phyloP scores from a whole-genome alignment of 352 stramenopile species.

The Lagenidium giganteum region DNA sequence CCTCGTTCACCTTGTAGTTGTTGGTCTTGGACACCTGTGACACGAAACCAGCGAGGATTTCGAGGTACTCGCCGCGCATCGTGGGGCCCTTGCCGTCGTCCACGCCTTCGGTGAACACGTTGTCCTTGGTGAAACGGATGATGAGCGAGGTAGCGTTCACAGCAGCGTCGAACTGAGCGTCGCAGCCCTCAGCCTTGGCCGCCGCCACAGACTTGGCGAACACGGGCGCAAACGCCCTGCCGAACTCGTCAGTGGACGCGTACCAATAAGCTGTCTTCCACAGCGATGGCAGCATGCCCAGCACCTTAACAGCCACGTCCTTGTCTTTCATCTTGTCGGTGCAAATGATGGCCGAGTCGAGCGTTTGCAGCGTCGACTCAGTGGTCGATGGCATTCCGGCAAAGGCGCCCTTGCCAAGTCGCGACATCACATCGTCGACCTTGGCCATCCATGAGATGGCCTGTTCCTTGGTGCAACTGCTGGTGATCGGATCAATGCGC shows the following conservation, averaged over 20 bases:
- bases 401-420: constrained; percentile 34
- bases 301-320: constrained; percentile 22
- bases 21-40: constrained; percentile 18
- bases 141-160: constrained; percentile 48
- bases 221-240: constrained; percentile 22
- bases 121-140: constrained; percentile 69
- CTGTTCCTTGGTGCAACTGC: constrained; percentile 8
- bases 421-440: constrained; percentile 36
- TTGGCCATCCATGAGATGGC: constrained; percentile 25
- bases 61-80: constrained; percentile 23
- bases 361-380: constrained; percentile 24
- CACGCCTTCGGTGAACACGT: constrained; percentile 37
- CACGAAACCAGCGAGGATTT: constrained; percentile 35
- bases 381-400: constrained; percentile 27
- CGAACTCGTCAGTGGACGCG: constrained; percentile 26
- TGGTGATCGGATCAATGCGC: constrained; percentile 23
- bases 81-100: constrained; percentile 22
- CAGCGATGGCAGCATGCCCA: constrained; percentile 33
- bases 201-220: constrained; percentile 21
- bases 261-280: constrained; percentile 59
- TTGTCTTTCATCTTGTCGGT: constrained; percentile 19
- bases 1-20: constrained; percentile 23
- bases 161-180: constrained; percentile 28
- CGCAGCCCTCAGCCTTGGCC: too few species aligned
- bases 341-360: constrained; percentile 22